phyloP scores from a whole-genome alignment of 768 basidiomycete genomes.

The Nidularia pulvinata region DNA sequence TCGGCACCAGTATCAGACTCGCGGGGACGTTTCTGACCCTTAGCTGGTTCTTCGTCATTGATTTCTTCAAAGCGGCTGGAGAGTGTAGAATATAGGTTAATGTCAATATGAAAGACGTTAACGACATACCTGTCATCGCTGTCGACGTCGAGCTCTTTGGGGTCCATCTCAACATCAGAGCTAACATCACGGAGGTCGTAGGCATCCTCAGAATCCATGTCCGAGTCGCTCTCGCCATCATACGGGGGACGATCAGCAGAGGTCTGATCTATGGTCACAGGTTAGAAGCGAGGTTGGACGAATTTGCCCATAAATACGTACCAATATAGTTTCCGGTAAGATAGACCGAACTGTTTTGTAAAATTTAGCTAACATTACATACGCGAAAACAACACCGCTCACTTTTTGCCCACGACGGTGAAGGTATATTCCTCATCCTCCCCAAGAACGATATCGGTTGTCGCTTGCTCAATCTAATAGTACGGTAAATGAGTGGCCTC shows the following conservation, averaged over 20 bases:
- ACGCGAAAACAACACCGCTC: slow-evolving; percentile 6
- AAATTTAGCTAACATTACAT: slow-evolving; percentile 3
- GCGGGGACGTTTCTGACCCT: slow-evolving; percentile 68
- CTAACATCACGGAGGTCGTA: slow-evolving; percentile 76
- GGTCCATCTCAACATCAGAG: slow-evolving; percentile 81
- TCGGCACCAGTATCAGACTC: slow-evolving; percentile 52
- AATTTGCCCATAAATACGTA: slow-evolving; percentile 22
- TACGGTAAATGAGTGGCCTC: not conserved
- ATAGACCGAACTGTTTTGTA: slow-evolving; percentile 57
- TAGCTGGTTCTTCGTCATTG: slow-evolving; percentile 38
- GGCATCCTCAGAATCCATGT: slow-evolving; percentile 56
- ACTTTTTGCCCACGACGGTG: slow-evolving; percentile 85
- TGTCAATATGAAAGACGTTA: not conserved
- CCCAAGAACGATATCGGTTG: slow-evolving; percentile 70
- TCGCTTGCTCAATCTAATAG: slow-evolving; percentile 73
- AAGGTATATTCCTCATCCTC: slow-evolving; percentile 66
- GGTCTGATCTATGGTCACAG: slow-evolving; percentile 45
- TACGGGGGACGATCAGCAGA: slow-evolving; percentile 47
- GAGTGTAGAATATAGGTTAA: not conserved
- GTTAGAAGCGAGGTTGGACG: not conserved
- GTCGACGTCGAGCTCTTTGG: slow-evolving; percentile 58
- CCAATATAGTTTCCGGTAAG: slow-evolving; percentile 87
- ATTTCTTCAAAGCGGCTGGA: slow-evolving; percentile 78
- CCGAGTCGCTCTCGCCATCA: slow-evolving; percentile 38
- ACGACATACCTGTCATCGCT: slow-evolving; percentile 51